phyloP scores from a whole-genome alignment of 371 early-diverging fungal species.

The Hamiltosporidium tvaerminnensis region DNA sequence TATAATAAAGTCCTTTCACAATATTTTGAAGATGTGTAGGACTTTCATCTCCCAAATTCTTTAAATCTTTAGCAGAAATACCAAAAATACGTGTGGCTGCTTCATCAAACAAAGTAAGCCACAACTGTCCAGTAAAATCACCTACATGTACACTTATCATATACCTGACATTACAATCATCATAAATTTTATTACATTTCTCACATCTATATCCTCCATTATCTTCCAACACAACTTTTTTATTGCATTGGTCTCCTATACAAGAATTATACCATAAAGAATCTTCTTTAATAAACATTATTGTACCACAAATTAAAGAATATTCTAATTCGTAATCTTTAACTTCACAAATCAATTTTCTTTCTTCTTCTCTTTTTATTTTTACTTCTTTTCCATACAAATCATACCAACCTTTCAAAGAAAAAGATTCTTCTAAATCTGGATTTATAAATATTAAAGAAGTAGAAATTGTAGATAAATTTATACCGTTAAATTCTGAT shows the following conservation, averaged over 20 bases:
- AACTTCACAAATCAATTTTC: conserved; percentile 28
- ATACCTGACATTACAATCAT: conserved; percentile 42
- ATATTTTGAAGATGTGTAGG: conserved; percentile 12
- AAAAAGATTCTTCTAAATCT: conserved; percentile 36
- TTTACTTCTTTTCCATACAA: conserved; percentile 32
- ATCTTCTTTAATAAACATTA: conserved; percentile 44
- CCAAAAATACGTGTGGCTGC: conserved; percentile 34
- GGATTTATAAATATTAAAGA: conserved; percentile 37
- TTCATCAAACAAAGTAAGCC: conserved; percentile 47
- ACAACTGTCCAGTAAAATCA: conserved; percentile 41
- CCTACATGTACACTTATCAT: conserved; percentile 24
- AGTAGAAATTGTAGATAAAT: conserved; percentile 22
- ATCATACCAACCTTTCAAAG: conserved; percentile 47
- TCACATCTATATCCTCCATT: conserved; percentile 43
- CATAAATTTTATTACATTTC: conserved; percentile 41
- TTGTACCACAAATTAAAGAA: conserved; percentile 25
- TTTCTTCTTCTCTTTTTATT: conserved; percentile 17
- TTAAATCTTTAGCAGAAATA: conserved; percentile 25
- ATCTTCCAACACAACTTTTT: conserved; percentile 40
- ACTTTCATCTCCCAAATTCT: conserved; percentile 24
- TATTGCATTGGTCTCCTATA: conserved; percentile 37
- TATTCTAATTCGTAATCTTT: conserved; percentile 31
- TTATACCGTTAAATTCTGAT: conserved; percentile 32
- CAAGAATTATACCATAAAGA: conserved; percentile 38
- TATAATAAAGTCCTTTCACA: conserved; percentile 21